phyloP scores from a whole-genome alignment of 495 filamentous ascomycete genomes.

The Penicillium mononematosum region DNA sequence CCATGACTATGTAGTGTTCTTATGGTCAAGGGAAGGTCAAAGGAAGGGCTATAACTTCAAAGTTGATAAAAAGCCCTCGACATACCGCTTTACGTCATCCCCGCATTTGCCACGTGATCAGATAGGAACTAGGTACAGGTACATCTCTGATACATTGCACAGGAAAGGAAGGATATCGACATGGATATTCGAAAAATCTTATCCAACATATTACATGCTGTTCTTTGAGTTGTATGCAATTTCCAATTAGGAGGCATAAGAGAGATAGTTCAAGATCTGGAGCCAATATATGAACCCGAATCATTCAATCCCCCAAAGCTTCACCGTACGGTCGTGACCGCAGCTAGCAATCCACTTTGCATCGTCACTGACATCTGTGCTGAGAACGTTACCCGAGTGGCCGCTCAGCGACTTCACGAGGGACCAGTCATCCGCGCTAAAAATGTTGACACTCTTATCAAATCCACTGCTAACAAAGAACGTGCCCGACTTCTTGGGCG shows the following conservation, averaged over 20 bases:
- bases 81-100: slow-evolving; percentile 23
- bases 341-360: slow-evolving; percentile 89
- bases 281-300: background rate
- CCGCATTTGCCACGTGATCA: slow-evolving; percentile 15
- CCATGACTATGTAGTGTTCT: slow-evolving; percentile 14
- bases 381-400: slow-evolving; percentile 87
- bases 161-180: background rate
- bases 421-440: slow-evolving; percentile 94
- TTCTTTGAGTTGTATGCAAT: background rate
- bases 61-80: slow-evolving; percentile 10
- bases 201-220: background rate
- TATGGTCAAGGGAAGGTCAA: background rate
- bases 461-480: slow-evolving; percentile 91
- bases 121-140: background rate
- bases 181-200: background rate
- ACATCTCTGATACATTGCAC: background rate
- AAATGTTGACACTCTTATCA: slow-evolving; percentile 93
- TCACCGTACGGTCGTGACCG: slow-evolving; percentile 92
- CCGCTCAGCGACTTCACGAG: slow-evolving; percentile 83
- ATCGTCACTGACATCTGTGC: slow-evolving; percentile 81
- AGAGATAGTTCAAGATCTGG: background rate
- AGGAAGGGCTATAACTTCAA: background rate
- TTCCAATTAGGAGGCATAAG: background rate
- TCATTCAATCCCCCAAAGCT: slow-evolving; percentile 92
- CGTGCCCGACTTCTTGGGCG: slow-evolving; percentile 71